Evolutionary conservation across 1,139 yeast species (phyloP).

Genomic region (Candida labiduridarum): DNA sequence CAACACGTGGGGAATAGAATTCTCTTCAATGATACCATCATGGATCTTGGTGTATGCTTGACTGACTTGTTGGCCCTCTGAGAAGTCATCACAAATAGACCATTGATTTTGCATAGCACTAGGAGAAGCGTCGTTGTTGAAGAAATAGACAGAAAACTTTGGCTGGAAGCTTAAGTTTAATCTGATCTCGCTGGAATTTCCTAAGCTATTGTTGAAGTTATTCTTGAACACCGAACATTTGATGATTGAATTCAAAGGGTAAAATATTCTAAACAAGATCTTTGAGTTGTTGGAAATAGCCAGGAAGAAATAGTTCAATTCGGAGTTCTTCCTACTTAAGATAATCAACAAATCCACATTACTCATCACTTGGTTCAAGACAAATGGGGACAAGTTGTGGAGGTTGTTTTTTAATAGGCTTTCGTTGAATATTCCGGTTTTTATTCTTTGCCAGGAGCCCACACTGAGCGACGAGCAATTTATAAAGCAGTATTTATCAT

Average conservation of each 20-base stretch:
- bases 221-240: conserved; percentile 53
- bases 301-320: conserved; percentile 72
- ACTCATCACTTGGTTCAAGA: conserved; percentile 62
- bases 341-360: conserved; percentile 70
- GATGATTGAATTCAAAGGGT: conserved; percentile 52
- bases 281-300: conserved; percentile 68
- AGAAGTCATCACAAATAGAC: conserved; percentile 82
- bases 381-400: conserved; percentile 65
- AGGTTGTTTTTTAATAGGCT: conserved; percentile 44
- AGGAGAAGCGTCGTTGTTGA: conserved; percentile 38
- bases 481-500: conserved; percentile 67
- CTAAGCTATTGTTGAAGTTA: conserved; percentile 23
- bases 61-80: conserved; percentile 79
- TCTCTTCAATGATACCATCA: conserved; percentile 40
- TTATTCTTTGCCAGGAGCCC: conserved; percentile 78
- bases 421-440: conserved; percentile 57
- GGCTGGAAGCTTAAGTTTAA: conserved; percentile 61
- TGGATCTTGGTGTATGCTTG: conserved; percentile 48
- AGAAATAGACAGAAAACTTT: conserved; percentile 73
- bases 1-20: conserved; percentile 52
- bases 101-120: conserved; percentile 63
- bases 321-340: conserved; percentile 66
- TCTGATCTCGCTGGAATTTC: conserved; percentile 47
- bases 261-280: conserved; percentile 70
- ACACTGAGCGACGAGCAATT: conserved; percentile 70